A percentile compares a stretch with the other conserved stretches of the same genome.
Evolutionary conservation across 805 yeast genomes (phyloP).

Genomic region (Spathaspora boniae): DNA sequence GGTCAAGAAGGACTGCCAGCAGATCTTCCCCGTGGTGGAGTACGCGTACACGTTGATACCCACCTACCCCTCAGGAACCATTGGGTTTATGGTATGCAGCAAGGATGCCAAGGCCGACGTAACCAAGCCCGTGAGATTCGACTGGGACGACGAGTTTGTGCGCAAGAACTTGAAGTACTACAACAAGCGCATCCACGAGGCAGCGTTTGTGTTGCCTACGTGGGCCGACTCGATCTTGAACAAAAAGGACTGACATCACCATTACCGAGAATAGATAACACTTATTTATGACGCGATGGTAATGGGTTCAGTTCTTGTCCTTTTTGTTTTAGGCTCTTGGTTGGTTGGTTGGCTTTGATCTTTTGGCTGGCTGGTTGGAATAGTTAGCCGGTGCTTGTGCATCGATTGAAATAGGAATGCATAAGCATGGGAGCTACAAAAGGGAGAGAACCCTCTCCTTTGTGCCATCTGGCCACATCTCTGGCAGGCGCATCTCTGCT

Average conservation of each 20-base stretch:
- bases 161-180: conserved; percentile 71
- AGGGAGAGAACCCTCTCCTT: no score
- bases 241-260: conserved; percentile 15
- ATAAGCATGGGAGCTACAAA: no score
- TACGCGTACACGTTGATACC: conserved; percentile 93
- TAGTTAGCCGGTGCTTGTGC: no score
- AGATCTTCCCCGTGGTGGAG: conserved; percentile 87
- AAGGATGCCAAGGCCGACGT: conserved; percentile 68
- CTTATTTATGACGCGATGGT: no score
- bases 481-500: background rate
- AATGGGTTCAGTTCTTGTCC: no score
- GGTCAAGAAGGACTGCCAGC: conserved; percentile 75
- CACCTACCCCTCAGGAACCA: conserved; percentile 95
- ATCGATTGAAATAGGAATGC: no score
- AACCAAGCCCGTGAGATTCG: conserved; percentile 60
- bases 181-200: conserved; percentile 77
- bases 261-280: no score
- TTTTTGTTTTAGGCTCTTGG: no score
- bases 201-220: conserved; percentile 87
- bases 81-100: conserved; percentile 96
- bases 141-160: conserved; percentile 60
- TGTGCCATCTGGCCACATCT: background rate
- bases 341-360: no score
- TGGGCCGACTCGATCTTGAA: conserved; percentile 64
- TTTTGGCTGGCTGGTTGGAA: no score